A percentile compares a stretch with the other conserved stretches of the same genome.
These are phyloP conservation scores for Tolypocladium album DNA, from an alignment of 2,329 filamentous ascomycete species.

Conservation along the genomic window DNA sequence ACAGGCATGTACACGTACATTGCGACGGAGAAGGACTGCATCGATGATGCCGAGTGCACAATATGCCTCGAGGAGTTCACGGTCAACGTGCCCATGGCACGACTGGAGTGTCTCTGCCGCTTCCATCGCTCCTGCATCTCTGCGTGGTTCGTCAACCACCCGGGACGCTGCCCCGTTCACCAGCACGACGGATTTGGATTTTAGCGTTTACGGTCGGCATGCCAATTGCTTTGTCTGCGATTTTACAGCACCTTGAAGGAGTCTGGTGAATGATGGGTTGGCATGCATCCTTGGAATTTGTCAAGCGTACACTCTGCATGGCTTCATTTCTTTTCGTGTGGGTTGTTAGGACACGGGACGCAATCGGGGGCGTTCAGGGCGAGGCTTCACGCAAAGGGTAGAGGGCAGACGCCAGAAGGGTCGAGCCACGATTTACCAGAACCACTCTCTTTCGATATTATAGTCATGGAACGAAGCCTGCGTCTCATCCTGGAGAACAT, in stretches of 20 bases:
- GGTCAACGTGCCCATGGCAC: slow-evolving; percentile 51
- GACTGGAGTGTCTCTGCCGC: slow-evolving; percentile 55
- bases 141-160: slow-evolving; percentile 51
- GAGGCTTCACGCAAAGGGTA: not conserved
- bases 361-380: not conserved
- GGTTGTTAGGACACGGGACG: not conserved
- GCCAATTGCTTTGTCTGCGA: not conserved
- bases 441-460: not conserved
- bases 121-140: slow-evolving; percentile 52
- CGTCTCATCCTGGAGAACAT: not conserved
- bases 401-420: not conserved
- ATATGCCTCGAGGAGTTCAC: slow-evolving; percentile 59
- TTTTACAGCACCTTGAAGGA: not conserved
- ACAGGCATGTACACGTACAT: slow-evolving; percentile 54
- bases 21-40: slow-evolving; percentile 58
- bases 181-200: slow-evolving; percentile 52
- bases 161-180: slow-evolving; percentile 54
- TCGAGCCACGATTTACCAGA: not conserved
- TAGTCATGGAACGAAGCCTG: not conserved
- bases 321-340: no score
- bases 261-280: not conserved
- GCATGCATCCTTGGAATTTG: not conserved
- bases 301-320: not conserved
- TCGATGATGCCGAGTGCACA: slow-evolving; percentile 57
- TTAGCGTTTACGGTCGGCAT: slow-evolving; percentile 8